Evolutionary conservation across 768 basidiomycete genomes (phyloP).

Genomic region (Pleurotus platypus): DNA sequence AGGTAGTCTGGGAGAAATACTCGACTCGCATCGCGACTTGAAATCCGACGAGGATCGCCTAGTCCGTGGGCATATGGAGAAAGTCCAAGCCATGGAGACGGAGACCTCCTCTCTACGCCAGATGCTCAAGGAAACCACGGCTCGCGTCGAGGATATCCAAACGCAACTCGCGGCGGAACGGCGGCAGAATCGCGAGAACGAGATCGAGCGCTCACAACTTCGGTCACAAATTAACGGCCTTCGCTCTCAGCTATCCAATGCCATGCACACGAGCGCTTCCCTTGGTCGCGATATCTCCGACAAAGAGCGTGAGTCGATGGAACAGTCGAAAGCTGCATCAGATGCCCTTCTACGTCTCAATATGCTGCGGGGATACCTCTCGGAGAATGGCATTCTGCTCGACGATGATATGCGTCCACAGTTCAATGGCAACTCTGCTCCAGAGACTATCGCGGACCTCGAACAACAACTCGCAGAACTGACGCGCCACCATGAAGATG

Average conservation of each 20-base stretch:
- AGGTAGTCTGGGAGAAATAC: conserved; percentile 76
- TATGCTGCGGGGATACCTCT: conserved; percentile 81
- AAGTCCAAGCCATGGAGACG: conserved; percentile 73
- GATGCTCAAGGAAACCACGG: conserved; percentile 76
- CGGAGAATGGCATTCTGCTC: conserved; percentile 80
- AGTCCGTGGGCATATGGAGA: conserved; percentile 75
- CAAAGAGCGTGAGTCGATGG: conserved; percentile 62
- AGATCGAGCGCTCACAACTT: conserved; percentile 59
- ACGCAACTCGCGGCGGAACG: conserved; percentile 65
- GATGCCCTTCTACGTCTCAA: conserved; percentile 72
- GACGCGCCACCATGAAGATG: conserved; percentile 65
- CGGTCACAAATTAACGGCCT: conserved; percentile 74
- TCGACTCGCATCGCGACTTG: conserved; percentile 85
- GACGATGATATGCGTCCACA: conserved; percentile 59
- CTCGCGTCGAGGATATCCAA: conserved; percentile 68
- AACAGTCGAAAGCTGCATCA: conserved; percentile 60
- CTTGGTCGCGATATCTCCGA: conserved; percentile 66
- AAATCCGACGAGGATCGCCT: conserved; percentile 80
- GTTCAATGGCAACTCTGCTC: conserved; percentile 33
- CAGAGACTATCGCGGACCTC: conserved; percentile 59
- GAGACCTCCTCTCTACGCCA: conserved; percentile 74
- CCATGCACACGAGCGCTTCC: conserved; percentile 64
- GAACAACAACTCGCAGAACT: conserved; percentile 76
- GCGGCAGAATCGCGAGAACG: conserved; percentile 56
- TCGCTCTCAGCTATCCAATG: conserved; percentile 66